These are phyloP conservation scores for Stachybotrys chartarum DNA, from an alignment of 2,329 filamentous ascomycete genomes.

Conservation along the genomic window DNA sequence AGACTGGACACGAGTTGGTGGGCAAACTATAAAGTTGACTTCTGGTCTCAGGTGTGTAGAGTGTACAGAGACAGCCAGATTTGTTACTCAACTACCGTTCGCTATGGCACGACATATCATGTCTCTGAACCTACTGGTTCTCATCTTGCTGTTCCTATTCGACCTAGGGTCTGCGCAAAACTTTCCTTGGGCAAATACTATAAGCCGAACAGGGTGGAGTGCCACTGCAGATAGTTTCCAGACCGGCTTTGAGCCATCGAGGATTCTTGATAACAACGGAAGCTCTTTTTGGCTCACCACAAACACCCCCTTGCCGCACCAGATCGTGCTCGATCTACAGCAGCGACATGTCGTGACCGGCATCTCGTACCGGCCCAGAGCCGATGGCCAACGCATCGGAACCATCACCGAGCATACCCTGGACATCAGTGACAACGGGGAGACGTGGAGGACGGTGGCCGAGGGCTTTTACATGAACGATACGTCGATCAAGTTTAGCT, in stretches of 20 bases:
- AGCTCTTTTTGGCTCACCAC: not conserved
- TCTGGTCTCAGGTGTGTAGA: not conserved
- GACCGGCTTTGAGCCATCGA: not conserved
- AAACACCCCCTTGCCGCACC: not conserved
- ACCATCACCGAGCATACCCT: not conserved
- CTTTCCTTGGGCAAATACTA: not conserved
- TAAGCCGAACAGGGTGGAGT: not conserved
- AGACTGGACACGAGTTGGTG: not conserved
- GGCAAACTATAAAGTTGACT: not conserved
- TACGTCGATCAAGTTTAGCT: not conserved
- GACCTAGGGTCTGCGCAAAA: not conserved
- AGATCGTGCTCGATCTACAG: not conserved
- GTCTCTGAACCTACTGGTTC: not conserved
- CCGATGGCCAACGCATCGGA: not conserved
- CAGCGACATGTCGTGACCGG: not conserved
- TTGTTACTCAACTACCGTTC: not conserved
- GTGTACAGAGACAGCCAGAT: not conserved
- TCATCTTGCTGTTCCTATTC: not conserved
- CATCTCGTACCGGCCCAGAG: not conserved
- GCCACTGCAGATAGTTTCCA: slow-evolving; percentile 1
- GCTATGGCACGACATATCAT: not conserved
- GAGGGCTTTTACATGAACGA: not conserved
- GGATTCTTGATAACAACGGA: not conserved
- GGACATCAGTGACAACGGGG: not conserved
- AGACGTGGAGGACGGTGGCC: not conserved